A percentile compares a stretch with the other conserved stretches of the same genome.
phyloP scores from a whole-genome alignment of 1,284 basidiomycete genomes.

The Sanghuangporus weigelae region DNA sequence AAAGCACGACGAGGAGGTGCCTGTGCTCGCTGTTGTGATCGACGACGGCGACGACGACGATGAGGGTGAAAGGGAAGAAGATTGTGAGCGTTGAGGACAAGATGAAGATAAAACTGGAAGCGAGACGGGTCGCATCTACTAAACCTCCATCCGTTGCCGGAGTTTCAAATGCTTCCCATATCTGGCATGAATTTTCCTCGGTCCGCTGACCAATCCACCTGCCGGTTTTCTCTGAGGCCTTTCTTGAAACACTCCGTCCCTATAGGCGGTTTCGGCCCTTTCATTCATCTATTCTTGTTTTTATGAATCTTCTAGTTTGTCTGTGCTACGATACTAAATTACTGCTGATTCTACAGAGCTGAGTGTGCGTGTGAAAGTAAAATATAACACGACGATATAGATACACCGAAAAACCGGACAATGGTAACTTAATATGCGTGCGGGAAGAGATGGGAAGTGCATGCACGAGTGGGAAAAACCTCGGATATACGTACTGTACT shows the following conservation, averaged over 20 bases:
- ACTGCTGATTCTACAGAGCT: neutral
- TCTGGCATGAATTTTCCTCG: neutral
- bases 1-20: neutral
- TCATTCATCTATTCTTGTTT: neutral
- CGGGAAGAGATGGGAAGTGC: neutral
- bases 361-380: neutral
- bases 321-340: neutral
- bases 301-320: neutral
- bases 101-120: conserved; percentile 1
- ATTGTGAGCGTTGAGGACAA: conserved; percentile 1
- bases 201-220: neutral
- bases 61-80: conserved; percentile 2
- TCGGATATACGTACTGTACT: neutral
- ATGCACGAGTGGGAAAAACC: neutral
- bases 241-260: neutral
- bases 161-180: neutral
- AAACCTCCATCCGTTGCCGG: neutral
- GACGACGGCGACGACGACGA: conserved; percentile 4
- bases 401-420: neutral
- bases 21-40: neutral
- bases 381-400: neutral
- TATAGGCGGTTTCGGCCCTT: neutral
- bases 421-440: neutral
- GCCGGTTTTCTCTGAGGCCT: neutral
- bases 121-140: neutral